A percentile compares a stretch with the other conserved stretches of the same genome.
Evolutionary conservation across 768 basidiomycete genomes (phyloP).

Genomic region (Holtermannia corniformis): DNA sequence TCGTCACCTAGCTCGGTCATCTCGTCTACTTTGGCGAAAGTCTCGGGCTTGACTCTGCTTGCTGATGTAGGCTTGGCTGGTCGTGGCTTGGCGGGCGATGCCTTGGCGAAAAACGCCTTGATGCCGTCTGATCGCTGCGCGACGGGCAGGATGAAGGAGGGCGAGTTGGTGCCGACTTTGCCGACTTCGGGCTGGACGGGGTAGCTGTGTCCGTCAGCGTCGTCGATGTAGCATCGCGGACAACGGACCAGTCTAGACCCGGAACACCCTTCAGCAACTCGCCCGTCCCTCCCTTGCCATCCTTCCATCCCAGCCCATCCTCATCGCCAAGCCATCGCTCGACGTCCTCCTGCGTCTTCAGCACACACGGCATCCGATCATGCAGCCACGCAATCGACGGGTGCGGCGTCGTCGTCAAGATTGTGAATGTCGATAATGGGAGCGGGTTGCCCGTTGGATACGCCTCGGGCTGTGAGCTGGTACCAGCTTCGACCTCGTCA

Average conservation of each 20-base stretch:
- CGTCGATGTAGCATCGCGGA: background rate
- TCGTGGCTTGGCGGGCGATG: conserved; percentile 2
- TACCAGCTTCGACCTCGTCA: background rate
- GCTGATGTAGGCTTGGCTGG: background rate
- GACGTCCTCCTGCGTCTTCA: conserved; percentile 55
- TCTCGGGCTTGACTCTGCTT: background rate
- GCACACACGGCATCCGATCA: conserved; percentile 68
- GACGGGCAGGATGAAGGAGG: conserved; percentile 72
- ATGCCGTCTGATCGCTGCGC: conserved; percentile 71
- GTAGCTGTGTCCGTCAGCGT: conserved; percentile 50
- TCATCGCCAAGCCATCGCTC: conserved; percentile 68
- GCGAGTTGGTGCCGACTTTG: conserved; percentile 74
- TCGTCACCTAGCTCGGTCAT: conserved; percentile 32
- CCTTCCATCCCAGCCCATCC: conserved; percentile 54
- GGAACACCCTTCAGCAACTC: conserved; percentile 52
- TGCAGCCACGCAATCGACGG: conserved; percentile 76
- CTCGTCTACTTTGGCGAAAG: conserved; percentile 10
- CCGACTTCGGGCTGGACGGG: conserved; percentile 83
- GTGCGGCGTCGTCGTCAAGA: conserved; percentile 73
- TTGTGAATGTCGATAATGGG: conserved; percentile 70
- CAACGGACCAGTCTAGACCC: conserved; percentile 57
- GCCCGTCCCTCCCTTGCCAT: conserved; percentile 52
- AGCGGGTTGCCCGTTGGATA: conserved; percentile 42
- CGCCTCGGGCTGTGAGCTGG: conserved; percentile 8
- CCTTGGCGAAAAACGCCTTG: conserved; percentile 39